Base-by-base conservation (phyloP, 306 rosid genomes). In the Ochetophila trinervis region DNA sequence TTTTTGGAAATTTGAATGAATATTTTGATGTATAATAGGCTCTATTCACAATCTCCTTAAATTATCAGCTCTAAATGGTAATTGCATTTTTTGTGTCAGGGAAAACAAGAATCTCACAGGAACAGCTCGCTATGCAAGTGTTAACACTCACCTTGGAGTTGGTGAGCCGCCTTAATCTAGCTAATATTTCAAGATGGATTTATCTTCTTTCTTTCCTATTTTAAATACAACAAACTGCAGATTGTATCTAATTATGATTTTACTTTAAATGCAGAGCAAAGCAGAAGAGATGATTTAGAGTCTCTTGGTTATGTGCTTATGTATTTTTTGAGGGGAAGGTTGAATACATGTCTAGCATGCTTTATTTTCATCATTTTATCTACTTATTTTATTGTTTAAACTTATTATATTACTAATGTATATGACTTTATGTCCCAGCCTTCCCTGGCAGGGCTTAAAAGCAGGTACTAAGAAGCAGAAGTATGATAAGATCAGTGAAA, bases 61-160 rank as follows among this genome's bases (percentile, higher is more conserved):
- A 68, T 56, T 70, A 16, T 60, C 34, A 30, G 45, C 47, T 22
- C n/a, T 27, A 27, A 11, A 32, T 64, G 48, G 9, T 18, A 50
- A 66, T 36, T 57, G 17, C 45, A 60, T 42, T 50, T 19, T 67
- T 57, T 61, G 17, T 80, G 40, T 60, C 90, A 93, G 99, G 76
- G 99, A 93, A 87, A 89, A 93, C 86, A 93, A 93, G 87, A 93
- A 93, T 83, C 96, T 93, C 71, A 93, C 99, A 5, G 99, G 99
- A 76, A 93, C 99, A 60, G 99, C 99, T 70, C 99, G 99, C 45
- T 93, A 93, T 87, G 98, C 98, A 57, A 93, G 98, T 89, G 93
- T 93, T 79, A 89, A 89, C 74, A 93, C 98, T 61, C 98, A 93
- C 80, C 88, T 89, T 65, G 99, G 99, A 68, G 96, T 93, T 81